Evolutionary conservation across 2,329 filamentous ascomycete species (phyloP).

Genomic region (Scedosporium minutisporum): DNA sequence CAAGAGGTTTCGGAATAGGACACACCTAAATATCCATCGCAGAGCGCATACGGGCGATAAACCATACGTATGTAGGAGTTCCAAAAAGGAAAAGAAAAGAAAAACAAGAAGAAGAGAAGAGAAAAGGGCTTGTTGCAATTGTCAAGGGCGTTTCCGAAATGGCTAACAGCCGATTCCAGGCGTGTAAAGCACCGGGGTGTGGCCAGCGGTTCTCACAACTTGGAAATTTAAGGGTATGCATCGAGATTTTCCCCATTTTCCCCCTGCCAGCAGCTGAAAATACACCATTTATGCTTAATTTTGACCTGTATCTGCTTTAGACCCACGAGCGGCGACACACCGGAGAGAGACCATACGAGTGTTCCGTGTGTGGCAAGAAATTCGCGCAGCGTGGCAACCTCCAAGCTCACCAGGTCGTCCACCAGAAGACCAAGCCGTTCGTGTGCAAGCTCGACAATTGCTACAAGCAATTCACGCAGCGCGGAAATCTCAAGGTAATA

Average conservation of each 20-base stretch:
- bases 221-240: constrained; percentile 70
- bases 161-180: constrained; percentile 22
- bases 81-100: too few species aligned
- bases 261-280: too few species aligned
- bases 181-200: constrained; percentile 64
- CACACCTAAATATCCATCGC: too few species aligned
- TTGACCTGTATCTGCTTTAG: constrained; percentile 25
- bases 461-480: constrained; percentile 78
- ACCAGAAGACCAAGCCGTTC: constrained; percentile 68
- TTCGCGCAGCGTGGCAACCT: constrained; percentile 85
- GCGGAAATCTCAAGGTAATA: constrained; percentile 80
- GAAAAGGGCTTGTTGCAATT: too few species aligned
- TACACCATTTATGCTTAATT: too few species aligned
- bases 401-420: constrained; percentile 71
- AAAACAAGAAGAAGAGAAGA: too few species aligned
- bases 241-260: too few species aligned
- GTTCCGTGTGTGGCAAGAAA: constrained; percentile 67
- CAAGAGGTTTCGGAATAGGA: too few species aligned
- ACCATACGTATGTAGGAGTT: too few species aligned
- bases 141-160: too few species aligned
- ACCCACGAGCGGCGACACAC: constrained; percentile 84
- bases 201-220: constrained; percentile 77
- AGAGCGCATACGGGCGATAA: too few species aligned
- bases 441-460: constrained; percentile 75
- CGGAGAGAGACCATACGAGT: constrained; percentile 74